Conservation (phyloP, 1,284 basidiomycete genomes). For the Ganoderma lucidum region DNA sequence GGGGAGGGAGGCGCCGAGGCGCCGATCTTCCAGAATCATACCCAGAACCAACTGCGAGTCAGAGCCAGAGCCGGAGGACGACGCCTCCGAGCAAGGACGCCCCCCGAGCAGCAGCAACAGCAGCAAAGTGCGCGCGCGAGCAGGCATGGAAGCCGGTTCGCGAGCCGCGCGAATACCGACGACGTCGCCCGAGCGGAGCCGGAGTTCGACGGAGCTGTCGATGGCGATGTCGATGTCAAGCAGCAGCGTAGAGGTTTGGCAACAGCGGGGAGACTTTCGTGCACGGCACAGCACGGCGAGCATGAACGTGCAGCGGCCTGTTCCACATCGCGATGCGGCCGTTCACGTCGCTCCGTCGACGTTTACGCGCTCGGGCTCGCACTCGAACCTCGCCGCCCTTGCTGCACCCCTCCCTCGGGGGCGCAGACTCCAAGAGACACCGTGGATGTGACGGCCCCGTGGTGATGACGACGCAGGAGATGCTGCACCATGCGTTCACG, state of each 20-base stretch:
- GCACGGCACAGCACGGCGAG: conserved; percentile 57
- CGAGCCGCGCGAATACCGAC: conserved; percentile 49
- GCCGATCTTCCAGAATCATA: conserved; percentile 39
- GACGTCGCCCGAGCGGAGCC: conserved; percentile 56
- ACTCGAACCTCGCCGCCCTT: conserved; percentile 42
- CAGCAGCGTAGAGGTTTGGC: conserved; percentile 9
- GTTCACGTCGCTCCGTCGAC: conserved; percentile 51
- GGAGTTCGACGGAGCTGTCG: conserved; percentile 28
- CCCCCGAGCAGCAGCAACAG: conserved; percentile 22
- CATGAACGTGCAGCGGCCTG: conserved; percentile 58
- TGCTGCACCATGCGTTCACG: conserved; percentile 68
- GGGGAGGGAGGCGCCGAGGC: conserved; percentile 44
- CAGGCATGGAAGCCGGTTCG: conserved; percentile 42
- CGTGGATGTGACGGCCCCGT: conserved; percentile 19
- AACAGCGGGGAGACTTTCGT: conserved; percentile 52
- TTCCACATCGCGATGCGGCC: conserved; percentile 73
- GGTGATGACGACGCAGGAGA: conserved; percentile 45
- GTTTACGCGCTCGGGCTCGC: conserved; percentile 46
- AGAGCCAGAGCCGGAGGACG: conserved; percentile 24
- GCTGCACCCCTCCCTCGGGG: conserved; percentile 16
- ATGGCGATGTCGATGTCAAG: neutral
- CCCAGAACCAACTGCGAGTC: neutral
- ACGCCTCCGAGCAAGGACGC: conserved; percentile 41
- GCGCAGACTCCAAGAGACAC: conserved; percentile 4
- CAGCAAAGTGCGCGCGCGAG: conserved; percentile 35